Evolutionary conservation across 805 yeast species (phyloP).

Genomic region (Cyberlindnera mycetangii): DNA sequence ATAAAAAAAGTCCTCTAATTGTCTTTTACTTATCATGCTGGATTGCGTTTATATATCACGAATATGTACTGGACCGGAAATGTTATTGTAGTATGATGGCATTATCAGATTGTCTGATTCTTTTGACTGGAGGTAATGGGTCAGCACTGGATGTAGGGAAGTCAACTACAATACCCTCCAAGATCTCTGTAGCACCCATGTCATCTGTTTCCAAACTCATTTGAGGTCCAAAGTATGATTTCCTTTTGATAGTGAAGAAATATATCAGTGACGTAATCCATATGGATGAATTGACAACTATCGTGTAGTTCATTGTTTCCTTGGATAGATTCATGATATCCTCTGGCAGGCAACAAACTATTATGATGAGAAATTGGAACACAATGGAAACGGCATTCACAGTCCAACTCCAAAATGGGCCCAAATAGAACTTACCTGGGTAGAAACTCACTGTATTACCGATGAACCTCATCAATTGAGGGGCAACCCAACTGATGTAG

Average conservation of each 20-base stretch:
- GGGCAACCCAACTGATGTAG: conserved; percentile 40
- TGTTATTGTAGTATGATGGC: conserved; percentile 1
- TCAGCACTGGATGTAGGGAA: background rate
- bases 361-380: conserved; percentile 51
- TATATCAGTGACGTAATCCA: conserved; percentile 55
- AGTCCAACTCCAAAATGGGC: conserved; percentile 42
- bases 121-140: conserved; percentile 8
- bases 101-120: background rate
- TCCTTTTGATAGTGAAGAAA: conserved; percentile 50
- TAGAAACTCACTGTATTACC: conserved; percentile 46
- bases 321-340: conserved; percentile 31
- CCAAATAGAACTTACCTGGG: conserved; percentile 69
- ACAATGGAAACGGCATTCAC: conserved; percentile 45
- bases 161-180: conserved; percentile 11
- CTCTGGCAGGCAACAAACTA: conserved; percentile 60
- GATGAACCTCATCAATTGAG: conserved; percentile 38
- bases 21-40: background rate
- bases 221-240: conserved; percentile 55
- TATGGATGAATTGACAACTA: conserved; percentile 59
- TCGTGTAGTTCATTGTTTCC: conserved; percentile 67
- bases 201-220: conserved; percentile 29
- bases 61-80: no score
- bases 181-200: conserved; percentile 19
- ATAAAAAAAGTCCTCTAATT: background rate
- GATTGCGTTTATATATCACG: background rate